phyloP scores from a whole-genome alignment of 208 protist species.

The Vickermania ingenoplastis region DNA sequence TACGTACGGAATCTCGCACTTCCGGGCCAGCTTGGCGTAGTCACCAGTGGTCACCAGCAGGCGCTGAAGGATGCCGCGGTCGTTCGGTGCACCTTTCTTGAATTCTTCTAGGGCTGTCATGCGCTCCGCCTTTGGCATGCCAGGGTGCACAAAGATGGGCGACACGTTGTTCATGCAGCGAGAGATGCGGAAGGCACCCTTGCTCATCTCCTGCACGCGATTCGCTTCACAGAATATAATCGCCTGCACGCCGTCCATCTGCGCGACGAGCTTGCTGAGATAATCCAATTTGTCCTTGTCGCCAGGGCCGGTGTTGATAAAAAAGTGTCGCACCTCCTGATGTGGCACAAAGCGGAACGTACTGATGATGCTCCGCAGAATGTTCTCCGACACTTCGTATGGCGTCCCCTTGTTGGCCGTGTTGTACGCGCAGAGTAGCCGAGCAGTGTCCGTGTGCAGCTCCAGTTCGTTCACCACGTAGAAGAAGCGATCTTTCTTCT shows the following conservation, averaged over 20 bases:
- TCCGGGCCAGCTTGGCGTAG: slow-evolving; percentile 86
- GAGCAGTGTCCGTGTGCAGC: slow-evolving; percentile 52
- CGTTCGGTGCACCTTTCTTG: slow-evolving; percentile 75
- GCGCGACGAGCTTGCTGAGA: slow-evolving; percentile 69
- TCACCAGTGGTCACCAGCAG: slow-evolving; percentile 86
- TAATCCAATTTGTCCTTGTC: slow-evolving; percentile 80
- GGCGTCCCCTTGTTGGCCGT: slow-evolving; percentile 57
- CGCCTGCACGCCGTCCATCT: slow-evolving; percentile 84
- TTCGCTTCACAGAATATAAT: slow-evolving; percentile 82
- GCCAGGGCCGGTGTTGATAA: slow-evolving; percentile 31
- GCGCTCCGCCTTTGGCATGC: slow-evolving; percentile 66
- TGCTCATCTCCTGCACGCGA: slow-evolving; percentile 74
- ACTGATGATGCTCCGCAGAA: slow-evolving; percentile 63
- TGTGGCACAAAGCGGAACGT: slow-evolving; percentile 76
- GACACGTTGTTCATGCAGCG: slow-evolving; percentile 72
- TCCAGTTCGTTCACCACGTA: slow-evolving; percentile 81
- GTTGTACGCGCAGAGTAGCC: slow-evolving; percentile 70
- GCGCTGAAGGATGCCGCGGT: slow-evolving; percentile 74
- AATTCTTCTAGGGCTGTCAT: slow-evolving; percentile 67
- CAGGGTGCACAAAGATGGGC: slow-evolving; percentile 73
- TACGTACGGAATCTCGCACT: slow-evolving; percentile 82
- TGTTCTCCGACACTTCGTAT: slow-evolving; percentile 55
- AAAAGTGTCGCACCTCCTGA: slow-evolving; percentile 78
- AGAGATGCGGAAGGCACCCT: slow-evolving; percentile 31
- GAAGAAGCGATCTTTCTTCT: slow-evolving; percentile 70